These are phyloP conservation scores for Mrakia gelida DNA, from an alignment of 768 basidiomycete genomes.

Conservation along the genomic window DNA sequence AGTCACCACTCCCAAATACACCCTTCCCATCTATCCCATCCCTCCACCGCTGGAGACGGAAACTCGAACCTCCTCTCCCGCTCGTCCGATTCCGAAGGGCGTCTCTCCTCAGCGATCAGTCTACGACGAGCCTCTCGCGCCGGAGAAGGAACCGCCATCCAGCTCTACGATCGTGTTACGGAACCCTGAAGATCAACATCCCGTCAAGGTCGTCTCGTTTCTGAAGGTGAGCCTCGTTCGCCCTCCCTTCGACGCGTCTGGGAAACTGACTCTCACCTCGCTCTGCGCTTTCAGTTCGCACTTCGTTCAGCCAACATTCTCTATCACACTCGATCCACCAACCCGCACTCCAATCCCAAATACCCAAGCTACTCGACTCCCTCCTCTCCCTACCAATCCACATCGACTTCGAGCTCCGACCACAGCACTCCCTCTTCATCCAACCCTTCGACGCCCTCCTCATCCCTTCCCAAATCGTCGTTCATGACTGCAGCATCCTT, in stretches of 20 bases:
- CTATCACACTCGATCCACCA: slow-evolving; percentile 36
- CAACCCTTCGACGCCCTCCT: not conserved
- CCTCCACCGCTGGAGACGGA: slow-evolving; percentile 10
- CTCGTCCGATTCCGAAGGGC: not conserved
- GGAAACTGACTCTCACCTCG: not conserved
- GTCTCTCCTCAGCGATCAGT: slow-evolving; percentile 8
- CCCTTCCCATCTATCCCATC: slow-evolving; percentile 38
- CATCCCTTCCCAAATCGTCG: not conserved
- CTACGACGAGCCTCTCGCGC: not conserved
- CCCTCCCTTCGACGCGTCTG: not conserved
- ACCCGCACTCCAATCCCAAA: not conserved
- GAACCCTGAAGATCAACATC: slow-evolving; percentile 39
- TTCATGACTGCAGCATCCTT: not conserved
- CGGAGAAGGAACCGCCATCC: not conserved
- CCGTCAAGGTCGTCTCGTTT: slow-evolving; percentile 38
- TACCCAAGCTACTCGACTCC: not conserved
- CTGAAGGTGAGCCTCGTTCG: slow-evolving; percentile 34
- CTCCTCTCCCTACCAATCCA: not conserved
- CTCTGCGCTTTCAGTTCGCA: slow-evolving; percentile 34
- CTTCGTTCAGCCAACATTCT: slow-evolving; percentile 41
- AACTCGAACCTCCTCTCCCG: not conserved
- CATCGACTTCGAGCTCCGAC: not conserved
- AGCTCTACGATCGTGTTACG: slow-evolving; percentile 17
- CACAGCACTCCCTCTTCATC: not conserved
- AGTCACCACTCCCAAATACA: slow-evolving; percentile 43